These are phyloP conservation scores for Aspergillus flavus DNA, from an alignment of 2,329 filamentous ascomycete species.

Conservation along the genomic window DNA sequence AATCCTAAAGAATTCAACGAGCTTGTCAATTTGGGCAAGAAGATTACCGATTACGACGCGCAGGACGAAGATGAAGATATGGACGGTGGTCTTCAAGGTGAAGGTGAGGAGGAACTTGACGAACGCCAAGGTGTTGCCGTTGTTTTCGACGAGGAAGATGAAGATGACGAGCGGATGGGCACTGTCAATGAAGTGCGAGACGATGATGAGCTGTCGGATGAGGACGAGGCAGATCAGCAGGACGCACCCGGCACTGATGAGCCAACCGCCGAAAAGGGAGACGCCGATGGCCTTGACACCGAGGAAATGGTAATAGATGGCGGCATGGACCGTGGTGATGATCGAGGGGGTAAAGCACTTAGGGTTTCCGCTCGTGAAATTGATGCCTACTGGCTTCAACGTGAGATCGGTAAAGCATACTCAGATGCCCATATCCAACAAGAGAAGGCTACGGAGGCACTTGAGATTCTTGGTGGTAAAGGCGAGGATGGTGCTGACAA, in stretches of 20 bases:
- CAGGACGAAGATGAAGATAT: slow-evolving; percentile 94
- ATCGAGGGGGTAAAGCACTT: slow-evolving; percentile 49
- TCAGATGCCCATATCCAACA: slow-evolving; percentile 90
- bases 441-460: slow-evolving; percentile 83
- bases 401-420: slow-evolving; percentile 86
- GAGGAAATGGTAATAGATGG: slow-evolving; percentile 86
- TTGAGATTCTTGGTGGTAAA: slow-evolving; percentile 79
- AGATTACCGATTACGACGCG: slow-evolving; percentile 97
- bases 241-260: slow-evolving; percentile 58
- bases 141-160: slow-evolving; percentile 90
- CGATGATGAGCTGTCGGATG: slow-evolving; percentile 74
- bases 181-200: slow-evolving; percentile 86
- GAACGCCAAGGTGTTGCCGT: slow-evolving; percentile 96
- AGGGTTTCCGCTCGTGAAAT: slow-evolving; percentile 84
- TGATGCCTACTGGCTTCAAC: slow-evolving; percentile 95
- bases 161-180: slow-evolving; percentile 77
- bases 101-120: slow-evolving; percentile 76
- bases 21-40: slow-evolving; percentile 93
- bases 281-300: slow-evolving; percentile 51
- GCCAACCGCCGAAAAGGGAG: slow-evolving; percentile 36
- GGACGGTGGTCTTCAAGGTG: slow-evolving; percentile 67
- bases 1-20: slow-evolving; percentile 94
- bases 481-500: slow-evolving; percentile 77
- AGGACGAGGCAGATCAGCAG: slow-evolving; percentile 70
- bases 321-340: slow-evolving; percentile 50